These are phyloP conservation scores for Paecilomyces sp. DNA, from an alignment of 2,329 filamentous ascomycete genomes.

Conservation along the genomic window DNA sequence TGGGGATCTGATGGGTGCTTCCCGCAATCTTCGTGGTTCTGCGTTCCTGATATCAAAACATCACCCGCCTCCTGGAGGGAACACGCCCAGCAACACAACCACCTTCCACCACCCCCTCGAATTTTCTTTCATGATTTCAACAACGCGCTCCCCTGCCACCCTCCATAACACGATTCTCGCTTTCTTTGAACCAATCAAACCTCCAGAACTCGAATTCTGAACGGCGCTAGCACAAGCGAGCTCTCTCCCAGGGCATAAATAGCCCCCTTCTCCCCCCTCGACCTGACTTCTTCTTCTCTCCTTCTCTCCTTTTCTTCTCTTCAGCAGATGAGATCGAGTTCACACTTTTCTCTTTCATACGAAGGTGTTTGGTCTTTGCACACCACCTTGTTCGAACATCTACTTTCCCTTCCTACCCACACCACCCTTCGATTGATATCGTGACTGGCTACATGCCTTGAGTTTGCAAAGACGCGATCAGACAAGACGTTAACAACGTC, in stretches of 20 bases:
- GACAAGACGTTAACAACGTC: not conserved
- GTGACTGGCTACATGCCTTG: not conserved
- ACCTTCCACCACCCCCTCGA: not conserved
- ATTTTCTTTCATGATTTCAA: not conserved
- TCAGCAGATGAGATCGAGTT: not conserved
- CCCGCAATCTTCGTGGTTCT: constrained; percentile 3
- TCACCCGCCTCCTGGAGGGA: not conserved
- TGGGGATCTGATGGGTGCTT: not conserved
- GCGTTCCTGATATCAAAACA: not conserved
- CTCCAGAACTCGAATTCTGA: not conserved
- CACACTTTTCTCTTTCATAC: not conserved
- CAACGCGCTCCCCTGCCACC: not conserved
- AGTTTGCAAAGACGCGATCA: not conserved
- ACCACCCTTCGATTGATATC: not conserved
- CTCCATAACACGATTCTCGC: not conserved
- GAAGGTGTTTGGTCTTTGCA: not conserved
- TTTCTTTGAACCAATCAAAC: not conserved
- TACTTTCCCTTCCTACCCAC: not conserved
- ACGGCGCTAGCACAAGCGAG: not conserved
- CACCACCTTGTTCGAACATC: not conserved
- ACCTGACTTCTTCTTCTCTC: not conserved
- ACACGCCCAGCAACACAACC: not conserved
- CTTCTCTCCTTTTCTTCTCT: not conserved
- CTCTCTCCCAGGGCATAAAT: not conserved
- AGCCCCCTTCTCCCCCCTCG: not conserved